Conservation (phyloP, 192 early-diverging fungal species). For the Chytriomyces hyalinus region DNA sequence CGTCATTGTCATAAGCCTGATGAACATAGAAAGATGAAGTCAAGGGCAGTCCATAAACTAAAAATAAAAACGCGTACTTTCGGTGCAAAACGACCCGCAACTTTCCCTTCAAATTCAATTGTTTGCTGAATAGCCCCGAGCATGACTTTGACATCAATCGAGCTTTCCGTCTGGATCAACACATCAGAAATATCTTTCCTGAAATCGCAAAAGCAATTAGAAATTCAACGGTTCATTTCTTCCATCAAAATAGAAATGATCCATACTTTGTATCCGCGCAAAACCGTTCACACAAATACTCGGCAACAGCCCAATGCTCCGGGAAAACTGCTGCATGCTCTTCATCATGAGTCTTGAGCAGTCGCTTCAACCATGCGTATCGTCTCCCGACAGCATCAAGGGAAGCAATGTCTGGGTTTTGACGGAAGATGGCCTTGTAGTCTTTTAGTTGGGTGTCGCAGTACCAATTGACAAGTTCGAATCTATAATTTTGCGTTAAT, state of each 20-base stretch:
- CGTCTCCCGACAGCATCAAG: constrained; percentile 84
- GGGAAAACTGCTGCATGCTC: constrained; percentile 86
- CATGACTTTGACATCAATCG: constrained; percentile 74
- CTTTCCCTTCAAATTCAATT: constrained; percentile 88
- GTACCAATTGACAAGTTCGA: constrained; percentile 74
- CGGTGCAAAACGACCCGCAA: constrained; percentile 72
- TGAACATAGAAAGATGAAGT: no score
- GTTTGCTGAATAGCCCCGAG: constrained; percentile 80
- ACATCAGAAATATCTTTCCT: constrained; percentile 72
- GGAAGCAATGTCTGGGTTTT: constrained; percentile 62
- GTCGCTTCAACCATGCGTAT: constrained; percentile 91
- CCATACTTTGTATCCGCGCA: constrained; percentile 79
- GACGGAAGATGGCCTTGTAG: constrained; percentile 81
- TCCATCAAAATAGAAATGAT: neutral
- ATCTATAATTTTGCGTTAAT: constrained; percentile 44
- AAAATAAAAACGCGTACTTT: constrained; percentile 37
- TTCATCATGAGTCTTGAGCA: constrained; percentile 90
- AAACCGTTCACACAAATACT: constrained; percentile 74
- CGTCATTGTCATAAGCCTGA: neutral
- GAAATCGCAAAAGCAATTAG: no score
- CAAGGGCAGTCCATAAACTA: no score
- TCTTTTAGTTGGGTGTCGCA: constrained; percentile 80
- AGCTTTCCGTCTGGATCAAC: constrained; percentile 58
- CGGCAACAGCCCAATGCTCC: constrained; percentile 74
- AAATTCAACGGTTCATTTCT: neutral